These are phyloP conservation scores for Linum lewisii DNA, from an alignment of 345 rosid species.

Conservation along the genomic window DNA sequence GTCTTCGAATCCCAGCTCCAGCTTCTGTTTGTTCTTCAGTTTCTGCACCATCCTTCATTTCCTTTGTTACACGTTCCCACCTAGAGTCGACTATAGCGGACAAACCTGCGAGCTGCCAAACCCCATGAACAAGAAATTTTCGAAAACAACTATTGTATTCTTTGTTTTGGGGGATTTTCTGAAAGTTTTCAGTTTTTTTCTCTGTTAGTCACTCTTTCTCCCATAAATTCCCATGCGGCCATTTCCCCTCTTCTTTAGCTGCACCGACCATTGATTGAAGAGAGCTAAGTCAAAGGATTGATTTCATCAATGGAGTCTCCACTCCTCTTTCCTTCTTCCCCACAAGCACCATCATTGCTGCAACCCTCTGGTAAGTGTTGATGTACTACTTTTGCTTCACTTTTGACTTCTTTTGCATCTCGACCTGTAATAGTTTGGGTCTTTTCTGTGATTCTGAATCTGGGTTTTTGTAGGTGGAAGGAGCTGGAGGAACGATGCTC, in stretches of 20 bases:
- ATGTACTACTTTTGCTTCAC: neutral
- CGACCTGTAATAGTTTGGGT: neutral
- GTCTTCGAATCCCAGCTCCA: too few relatives aligned
- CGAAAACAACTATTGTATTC: too few relatives aligned
- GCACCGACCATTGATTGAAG: neutral
- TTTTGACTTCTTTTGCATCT: neutral
- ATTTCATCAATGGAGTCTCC: constrained; percentile 42
- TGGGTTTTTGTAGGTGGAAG: constrained; percentile 20
- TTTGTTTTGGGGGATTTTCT: too few relatives aligned
- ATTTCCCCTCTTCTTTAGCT: neutral
- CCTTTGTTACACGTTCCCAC: too few relatives aligned
- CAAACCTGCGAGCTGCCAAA: too few relatives aligned
- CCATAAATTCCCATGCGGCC: neutral
- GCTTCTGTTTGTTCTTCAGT: too few relatives aligned
- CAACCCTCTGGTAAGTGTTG: constrained; percentile 33
- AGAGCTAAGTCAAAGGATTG: neutral
- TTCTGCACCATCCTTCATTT: too few relatives aligned
- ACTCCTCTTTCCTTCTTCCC: constrained; percentile 26
- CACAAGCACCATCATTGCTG: constrained; percentile 17
- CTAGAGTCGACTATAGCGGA: too few relatives aligned
- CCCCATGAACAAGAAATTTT: too few relatives aligned
- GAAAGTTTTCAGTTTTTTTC: too few relatives aligned
- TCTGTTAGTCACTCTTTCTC: too few relatives aligned
- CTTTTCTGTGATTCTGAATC: neutral
- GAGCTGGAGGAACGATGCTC: constrained; percentile 22